Percentiles rank a stretch among this genome's conserved stretches.
These are phyloP conservation scores for Thecamonas trahens DNA, from an alignment of 78 protist genomes.

Conservation along the genomic window DNA sequence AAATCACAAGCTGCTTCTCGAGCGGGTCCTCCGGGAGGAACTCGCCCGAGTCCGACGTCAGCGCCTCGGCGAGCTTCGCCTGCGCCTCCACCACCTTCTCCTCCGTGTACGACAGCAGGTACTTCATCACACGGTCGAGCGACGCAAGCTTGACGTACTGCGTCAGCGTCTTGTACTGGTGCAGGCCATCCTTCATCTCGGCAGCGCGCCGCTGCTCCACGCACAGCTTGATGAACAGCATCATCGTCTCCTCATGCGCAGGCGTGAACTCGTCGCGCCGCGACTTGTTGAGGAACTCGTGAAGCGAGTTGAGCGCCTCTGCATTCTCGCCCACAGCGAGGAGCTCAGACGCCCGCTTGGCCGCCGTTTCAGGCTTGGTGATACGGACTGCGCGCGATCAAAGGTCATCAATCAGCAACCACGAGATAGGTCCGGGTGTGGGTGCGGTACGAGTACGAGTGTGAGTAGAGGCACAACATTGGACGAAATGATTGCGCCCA, in stretches of 20 bases:
- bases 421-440: too few species aligned
- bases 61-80: background rate
- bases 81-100: slow-evolving; percentile 12
- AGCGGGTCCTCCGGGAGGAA: background rate
- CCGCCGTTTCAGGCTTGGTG: too few species aligned
- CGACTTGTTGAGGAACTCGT: too few species aligned
- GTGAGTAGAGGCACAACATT: too few species aligned
- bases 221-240: slow-evolving; percentile 17
- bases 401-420: too few species aligned
- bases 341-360: too few species aligned
- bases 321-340: too few species aligned
- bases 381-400: too few species aligned
- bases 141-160: slow-evolving; percentile 30
- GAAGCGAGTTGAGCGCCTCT: too few species aligned
- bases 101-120: slow-evolving; percentile 9
- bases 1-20: background rate
- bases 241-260: slow-evolving; percentile 4
- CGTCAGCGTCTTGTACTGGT: slow-evolving; percentile 35
- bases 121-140: slow-evolving; percentile 22
- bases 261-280: too few species aligned
- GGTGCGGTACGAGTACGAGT: too few species aligned
- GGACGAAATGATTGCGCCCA: too few species aligned
- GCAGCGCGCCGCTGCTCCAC: background rate
- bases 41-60: background rate
- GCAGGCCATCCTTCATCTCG: slow-evolving; percentile 32